Percentiles rank a stretch among this genome's conserved stretches.
These are phyloP conservation scores for Penicillium lividum DNA, from an alignment of 495 filamentous ascomycete genomes.

Conservation along the genomic window DNA sequence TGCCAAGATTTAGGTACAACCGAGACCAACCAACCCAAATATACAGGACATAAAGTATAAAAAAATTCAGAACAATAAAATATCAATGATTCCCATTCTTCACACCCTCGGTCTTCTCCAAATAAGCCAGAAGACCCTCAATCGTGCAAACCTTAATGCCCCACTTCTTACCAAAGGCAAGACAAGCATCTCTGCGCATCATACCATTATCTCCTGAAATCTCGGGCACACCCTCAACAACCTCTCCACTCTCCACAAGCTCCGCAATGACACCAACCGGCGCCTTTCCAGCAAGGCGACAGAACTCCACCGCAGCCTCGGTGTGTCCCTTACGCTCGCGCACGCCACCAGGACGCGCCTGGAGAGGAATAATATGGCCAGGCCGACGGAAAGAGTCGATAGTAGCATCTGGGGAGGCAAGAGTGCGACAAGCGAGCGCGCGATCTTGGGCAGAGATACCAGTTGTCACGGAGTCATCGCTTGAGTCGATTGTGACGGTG, in stretches of 20 bases:
- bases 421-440: constrained; percentile 74
- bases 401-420: constrained; percentile 65
- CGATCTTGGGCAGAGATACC: constrained; percentile 90
- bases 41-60: constrained; percentile 1
- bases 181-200: constrained; percentile 89
- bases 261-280: constrained; percentile 83
- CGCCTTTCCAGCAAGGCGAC: constrained; percentile 71
- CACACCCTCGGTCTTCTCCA: constrained; percentile 58
- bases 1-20: constrained; percentile 22
- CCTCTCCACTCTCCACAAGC: constrained; percentile 76
- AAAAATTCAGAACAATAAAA: background rate
- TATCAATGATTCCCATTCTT: constrained; percentile 44
- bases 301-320: constrained; percentile 89
- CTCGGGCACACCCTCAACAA: constrained; percentile 60
- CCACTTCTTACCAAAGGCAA: constrained; percentile 85
- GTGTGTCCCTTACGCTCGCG: constrained; percentile 80
- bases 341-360: constrained; percentile 79
- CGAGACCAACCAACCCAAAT: constrained; percentile 18
- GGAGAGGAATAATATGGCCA: constrained; percentile 87
- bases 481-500: constrained; percentile 80
- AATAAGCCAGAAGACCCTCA: constrained; percentile 78
- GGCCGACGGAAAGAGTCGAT: constrained; percentile 72
- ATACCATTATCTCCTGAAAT: constrained; percentile 67
- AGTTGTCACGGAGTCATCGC: constrained; percentile 71
- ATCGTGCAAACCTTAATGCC: constrained; percentile 94